Conservation (phyloP, 2,329 filamentous ascomycete genomes). For the Elsinoe australis region DNA sequence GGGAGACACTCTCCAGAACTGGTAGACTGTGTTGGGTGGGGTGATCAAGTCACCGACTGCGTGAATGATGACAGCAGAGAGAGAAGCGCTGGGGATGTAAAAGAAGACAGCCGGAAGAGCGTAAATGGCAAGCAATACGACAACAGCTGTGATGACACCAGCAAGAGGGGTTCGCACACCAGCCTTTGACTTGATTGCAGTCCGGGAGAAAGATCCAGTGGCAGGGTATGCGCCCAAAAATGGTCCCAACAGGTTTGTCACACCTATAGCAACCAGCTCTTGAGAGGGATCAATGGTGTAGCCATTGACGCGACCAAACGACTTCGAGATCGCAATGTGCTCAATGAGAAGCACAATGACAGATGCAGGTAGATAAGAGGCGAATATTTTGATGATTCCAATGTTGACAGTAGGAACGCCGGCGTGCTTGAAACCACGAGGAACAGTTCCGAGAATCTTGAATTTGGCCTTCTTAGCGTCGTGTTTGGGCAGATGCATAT, state of each 20-base stretch:
- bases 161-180: conserved; percentile 87
- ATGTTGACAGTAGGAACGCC: conserved; percentile 61
- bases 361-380: conserved; percentile 67
- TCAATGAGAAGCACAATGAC: conserved; percentile 95
- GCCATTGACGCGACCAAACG: conserved; percentile 91
- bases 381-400: conserved; percentile 60
- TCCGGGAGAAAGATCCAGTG: conserved; percentile 92
- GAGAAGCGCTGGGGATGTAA: conserved; percentile 75
- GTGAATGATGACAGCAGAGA: conserved; percentile 89
- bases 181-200: conserved; percentile 94
- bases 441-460: conserved; percentile 66
- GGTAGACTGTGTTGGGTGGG: conserved; percentile 81
- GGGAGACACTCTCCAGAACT: conserved; percentile 91
- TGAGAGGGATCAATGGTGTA: conserved; percentile 94
- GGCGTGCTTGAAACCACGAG: conserved; percentile 71
- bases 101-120: conserved; percentile 82
- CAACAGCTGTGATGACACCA: conserved; percentile 75
- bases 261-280: conserved; percentile 88
- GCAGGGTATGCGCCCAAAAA: conserved; percentile 89
- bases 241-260: conserved; percentile 81
- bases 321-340: conserved; percentile 95
- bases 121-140: conserved; percentile 87
- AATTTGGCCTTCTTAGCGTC: conserved; percentile 48
- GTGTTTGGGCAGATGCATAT: conserved; percentile 49
- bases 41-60: conserved; percentile 90